Evolutionary conservation across 495 filamentous ascomycete genomes (phyloP).

Genomic region (Clavariopsis aquatica): DNA sequence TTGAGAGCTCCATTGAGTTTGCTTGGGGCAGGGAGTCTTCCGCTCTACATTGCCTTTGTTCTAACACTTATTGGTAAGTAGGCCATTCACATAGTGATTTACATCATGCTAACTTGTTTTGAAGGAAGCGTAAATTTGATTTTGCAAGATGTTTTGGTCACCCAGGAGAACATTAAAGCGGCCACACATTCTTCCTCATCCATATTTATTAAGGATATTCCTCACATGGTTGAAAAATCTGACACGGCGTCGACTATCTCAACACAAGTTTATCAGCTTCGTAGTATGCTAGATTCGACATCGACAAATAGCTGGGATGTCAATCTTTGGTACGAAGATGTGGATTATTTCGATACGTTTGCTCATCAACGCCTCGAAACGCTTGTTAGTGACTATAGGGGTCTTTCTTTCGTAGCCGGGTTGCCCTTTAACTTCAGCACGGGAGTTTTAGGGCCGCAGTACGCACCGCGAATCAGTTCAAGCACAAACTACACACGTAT

Average conservation of each 20-base stretch:
- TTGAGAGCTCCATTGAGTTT: background rate
- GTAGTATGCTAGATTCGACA: background rate
- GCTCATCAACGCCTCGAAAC: background rate
- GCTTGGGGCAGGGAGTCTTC: slow-evolving; percentile 3
- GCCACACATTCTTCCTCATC: background rate
- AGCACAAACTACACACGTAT: background rate
- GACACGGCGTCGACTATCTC: background rate
- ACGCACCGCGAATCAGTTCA: slow-evolving; percentile 16
- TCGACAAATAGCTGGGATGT: background rate
- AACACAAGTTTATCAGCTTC: slow-evolving; percentile 3
- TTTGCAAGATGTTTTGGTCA: slow-evolving; percentile 1
- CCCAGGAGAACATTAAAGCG: background rate
- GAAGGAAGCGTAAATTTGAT: slow-evolving; percentile 9
- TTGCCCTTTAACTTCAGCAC: background rate
- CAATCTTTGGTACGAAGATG: slow-evolving; percentile 5
- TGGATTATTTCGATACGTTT: background rate
- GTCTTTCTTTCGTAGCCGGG: background rate
- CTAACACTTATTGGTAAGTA: slow-evolving; percentile 17
- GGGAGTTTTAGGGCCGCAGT: slow-evolving; percentile 7
- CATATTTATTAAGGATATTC: background rate
- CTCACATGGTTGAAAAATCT: background rate
- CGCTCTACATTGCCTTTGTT: slow-evolving; percentile 6
- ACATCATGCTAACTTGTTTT: background rate
- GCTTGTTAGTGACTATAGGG: background rate
- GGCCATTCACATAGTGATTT: background rate